These are phyloP conservation scores for Senecio squalidus DNA, from an alignment of 140 eudicot species.

Conservation along the genomic window DNA sequence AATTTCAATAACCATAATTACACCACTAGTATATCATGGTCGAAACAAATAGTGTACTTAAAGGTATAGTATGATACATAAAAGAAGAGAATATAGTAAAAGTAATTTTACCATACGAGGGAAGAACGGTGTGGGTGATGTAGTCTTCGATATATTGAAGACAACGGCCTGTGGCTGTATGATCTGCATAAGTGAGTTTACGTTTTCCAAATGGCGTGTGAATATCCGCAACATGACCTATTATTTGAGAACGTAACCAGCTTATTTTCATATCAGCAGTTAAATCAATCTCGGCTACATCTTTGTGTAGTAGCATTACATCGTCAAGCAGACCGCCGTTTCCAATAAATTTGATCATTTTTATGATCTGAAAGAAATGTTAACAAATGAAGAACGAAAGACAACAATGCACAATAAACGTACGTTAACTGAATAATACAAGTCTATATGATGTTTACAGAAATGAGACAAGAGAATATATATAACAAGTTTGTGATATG, in stretches of 20 bases:
- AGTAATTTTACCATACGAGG: conserved; percentile 48
- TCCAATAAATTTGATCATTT: no score
- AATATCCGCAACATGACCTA: conserved; percentile 46
- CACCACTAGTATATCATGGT: no score
- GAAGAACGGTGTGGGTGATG: conserved; percentile 41
- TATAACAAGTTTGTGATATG: no score
- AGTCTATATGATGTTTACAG: no score
- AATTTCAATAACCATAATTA: background rate
- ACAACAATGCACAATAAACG: no score
- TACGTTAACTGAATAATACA: no score
- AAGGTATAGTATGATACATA: no score
- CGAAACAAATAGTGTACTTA: no score
- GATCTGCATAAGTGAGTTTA: conserved; percentile 62
- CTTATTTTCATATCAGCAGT: conserved; percentile 32
- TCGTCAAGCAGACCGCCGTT: background rate
- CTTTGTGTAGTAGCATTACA: background rate
- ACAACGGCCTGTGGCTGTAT: conserved; percentile 66
- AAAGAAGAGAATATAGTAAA: background rate
- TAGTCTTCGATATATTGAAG: conserved; percentile 53
- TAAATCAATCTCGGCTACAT: conserved; percentile 7
- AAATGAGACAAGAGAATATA: no score
- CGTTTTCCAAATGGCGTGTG: conserved; percentile 65
- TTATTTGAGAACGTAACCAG: conserved; percentile 62
- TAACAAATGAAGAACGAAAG: no score
- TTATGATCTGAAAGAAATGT: no score